Base-by-base conservation (phyloP, 1,139 yeast genomes). In the Martiniozyma asiatica region DNA sequence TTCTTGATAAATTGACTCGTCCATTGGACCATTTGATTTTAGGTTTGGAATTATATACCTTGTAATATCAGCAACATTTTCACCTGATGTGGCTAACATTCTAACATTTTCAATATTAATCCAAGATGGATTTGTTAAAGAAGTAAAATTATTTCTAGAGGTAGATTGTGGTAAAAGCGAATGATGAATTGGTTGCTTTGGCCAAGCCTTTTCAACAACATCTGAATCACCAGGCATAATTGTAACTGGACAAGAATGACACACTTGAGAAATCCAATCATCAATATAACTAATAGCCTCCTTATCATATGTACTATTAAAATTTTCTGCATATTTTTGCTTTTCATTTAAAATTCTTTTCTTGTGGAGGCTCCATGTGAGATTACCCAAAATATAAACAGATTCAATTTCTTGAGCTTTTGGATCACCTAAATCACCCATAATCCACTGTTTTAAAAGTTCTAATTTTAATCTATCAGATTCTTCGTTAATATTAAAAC, bases 161-260 rank as follows among this genome's bases (percentile, higher is more conserved):
- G 63, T 57, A 18, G 73, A 61, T 13, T 56, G 51, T 6, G 61
- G 60, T 46, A 89, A 73, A 35, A 89, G 60, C 1, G 94, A 77
- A 34, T 62, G 63, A 49, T 89, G 95, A 11, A 89, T 53, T 4
- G 94, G 81, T 50, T 81, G 95, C 53, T 89, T 97, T 0, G 99
- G 99, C 38, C 84, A 55, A 33, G 92, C 71, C 12, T 68, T 59
- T 41, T 80, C 94, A 7, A 85, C 74, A 0, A 96, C 94, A 51
- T 89, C 99, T 6, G 62, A 56, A 4, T 59, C 65, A 5, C 98
- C 98, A 0, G 98, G 95, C 74, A 89, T 66, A 4, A 92, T 50
- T 22, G 77, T 68, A 5, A 87, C 72, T 0, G 92, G 78, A 13
- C 84, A 54, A 5, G 77, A 61, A 8, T 63, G 53, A 4, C 75